Percentiles rank a stretch among this genome's conserved stretches.
Evolutionary conservation across 2,329 filamentous ascomycete species (phyloP).

Genomic region (Penicillium vulpinum): DNA sequence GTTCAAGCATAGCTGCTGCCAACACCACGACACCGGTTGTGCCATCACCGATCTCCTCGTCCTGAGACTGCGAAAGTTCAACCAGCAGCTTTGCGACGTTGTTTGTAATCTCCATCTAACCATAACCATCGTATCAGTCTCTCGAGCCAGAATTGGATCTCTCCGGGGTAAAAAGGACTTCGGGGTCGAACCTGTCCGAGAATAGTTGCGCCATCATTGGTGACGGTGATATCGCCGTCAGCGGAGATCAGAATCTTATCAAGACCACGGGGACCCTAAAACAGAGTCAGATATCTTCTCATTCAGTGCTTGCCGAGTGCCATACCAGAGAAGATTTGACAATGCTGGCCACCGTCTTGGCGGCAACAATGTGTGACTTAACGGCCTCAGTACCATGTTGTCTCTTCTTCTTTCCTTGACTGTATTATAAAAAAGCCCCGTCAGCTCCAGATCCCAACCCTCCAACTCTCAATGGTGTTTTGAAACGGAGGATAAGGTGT

Average conservation of each 20-base stretch:
- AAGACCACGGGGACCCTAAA: constrained; percentile 80
- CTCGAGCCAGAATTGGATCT: neutral
- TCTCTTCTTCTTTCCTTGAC: constrained; percentile 96
- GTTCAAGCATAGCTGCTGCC: constrained; percentile 90
- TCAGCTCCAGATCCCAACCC: constrained; percentile 27
- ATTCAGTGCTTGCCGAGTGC: neutral
- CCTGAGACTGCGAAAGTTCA: constrained; percentile 96
- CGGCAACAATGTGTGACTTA: constrained; percentile 96
- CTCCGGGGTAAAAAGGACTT: constrained; percentile 8
- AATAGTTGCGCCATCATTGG: constrained; percentile 98
- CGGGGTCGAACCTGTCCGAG: constrained; percentile 63
- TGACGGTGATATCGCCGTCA: constrained; percentile 98
- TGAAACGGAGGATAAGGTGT: constrained; percentile 5
- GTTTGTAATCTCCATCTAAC: constrained; percentile 95
- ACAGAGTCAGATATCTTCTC: constrained; percentile 11
- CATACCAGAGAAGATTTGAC: constrained; percentile 87
- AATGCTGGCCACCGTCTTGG: constrained; percentile 92
- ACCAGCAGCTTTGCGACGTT: constrained; percentile 96
- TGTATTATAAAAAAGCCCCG: constrained; percentile 39
- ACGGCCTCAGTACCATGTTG: constrained; percentile 95
- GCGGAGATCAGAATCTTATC: constrained; percentile 99
- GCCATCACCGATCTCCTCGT: constrained; percentile 97
- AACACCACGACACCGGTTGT: constrained; percentile 97
- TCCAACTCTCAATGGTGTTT: constrained; percentile 8
- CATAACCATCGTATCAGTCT: constrained; percentile 16